phyloP scores from a whole-genome alignment of 139 green algal genomes.

The Chlamydomonas sp. region DNA sequence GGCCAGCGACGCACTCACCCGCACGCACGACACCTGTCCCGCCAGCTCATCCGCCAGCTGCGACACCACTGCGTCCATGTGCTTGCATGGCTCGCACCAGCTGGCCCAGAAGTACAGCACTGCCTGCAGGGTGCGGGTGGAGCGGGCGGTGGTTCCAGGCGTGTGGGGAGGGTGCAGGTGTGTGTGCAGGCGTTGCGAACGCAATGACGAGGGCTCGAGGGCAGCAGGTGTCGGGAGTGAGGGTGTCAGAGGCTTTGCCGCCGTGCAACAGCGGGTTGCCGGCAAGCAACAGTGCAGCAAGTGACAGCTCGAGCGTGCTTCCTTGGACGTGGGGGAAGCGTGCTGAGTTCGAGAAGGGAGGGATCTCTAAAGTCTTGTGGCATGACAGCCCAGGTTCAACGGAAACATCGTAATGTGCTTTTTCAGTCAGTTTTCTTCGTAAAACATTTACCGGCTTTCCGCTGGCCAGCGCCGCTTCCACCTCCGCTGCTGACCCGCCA shows the following conservation, averaged over 20 bases:
- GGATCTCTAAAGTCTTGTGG: too few relatives aligned
- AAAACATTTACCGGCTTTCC: constrained; percentile 10
- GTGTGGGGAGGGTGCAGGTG: background rate
- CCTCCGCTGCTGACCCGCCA: background rate
- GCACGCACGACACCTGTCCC: constrained; percentile 45
- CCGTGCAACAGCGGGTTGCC: too few relatives aligned
- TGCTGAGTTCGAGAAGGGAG: too few relatives aligned
- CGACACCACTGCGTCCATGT: constrained; percentile 76
- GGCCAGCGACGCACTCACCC: constrained; percentile 35
- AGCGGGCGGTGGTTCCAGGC: background rate
- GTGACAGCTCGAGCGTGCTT: too few relatives aligned
- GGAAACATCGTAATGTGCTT: too few relatives aligned
- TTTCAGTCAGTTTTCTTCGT: background rate
- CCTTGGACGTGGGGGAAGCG: too few relatives aligned
- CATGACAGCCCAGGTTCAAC: too few relatives aligned
- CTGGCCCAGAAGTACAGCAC: constrained; percentile 83
- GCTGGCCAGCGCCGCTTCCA: constrained; percentile 1
- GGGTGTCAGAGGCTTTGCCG: too few relatives aligned
- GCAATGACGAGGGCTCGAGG: too few relatives aligned
- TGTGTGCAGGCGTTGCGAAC: too few relatives aligned
- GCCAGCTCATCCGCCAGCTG: constrained; percentile 65
- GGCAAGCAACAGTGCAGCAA: too few relatives aligned
- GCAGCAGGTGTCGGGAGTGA: too few relatives aligned
- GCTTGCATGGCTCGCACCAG: constrained; percentile 87
- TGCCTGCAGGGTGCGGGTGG: constrained; percentile 40